A percentile compares a stretch with the other conserved stretches of the same genome.
Conservation (phyloP, 1,139 yeast genomes). For the Meyerozyma athensensis region DNA sequence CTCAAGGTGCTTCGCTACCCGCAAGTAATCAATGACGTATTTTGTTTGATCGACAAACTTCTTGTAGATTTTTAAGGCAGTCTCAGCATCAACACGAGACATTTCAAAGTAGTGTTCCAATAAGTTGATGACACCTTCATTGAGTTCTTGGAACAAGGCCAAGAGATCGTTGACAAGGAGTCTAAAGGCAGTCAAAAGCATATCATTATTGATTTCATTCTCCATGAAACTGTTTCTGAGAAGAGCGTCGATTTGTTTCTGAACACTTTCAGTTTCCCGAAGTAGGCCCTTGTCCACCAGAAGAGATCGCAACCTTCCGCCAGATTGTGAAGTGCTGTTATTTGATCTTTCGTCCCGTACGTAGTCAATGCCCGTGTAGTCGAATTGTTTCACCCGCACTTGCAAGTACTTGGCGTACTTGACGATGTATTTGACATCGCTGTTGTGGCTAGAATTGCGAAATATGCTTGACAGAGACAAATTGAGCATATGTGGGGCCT, state of each 20-base stretch:
- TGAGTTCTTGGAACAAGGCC: conserved; percentile 78
- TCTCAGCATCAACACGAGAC: conserved; percentile 78
- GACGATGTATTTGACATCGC: conserved; percentile 59
- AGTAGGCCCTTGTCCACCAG: conserved; percentile 77
- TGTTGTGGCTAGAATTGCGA: conserved; percentile 30
- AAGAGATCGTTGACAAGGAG: conserved; percentile 82
- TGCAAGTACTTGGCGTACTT: conserved; percentile 71
- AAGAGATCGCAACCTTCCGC: conserved; percentile 61
- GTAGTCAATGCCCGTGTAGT: conserved; percentile 63
- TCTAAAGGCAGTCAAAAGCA: conserved; percentile 77
- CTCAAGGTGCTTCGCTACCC: conserved; percentile 86
- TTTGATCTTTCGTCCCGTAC: conserved; percentile 65
- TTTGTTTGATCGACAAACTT: conserved; percentile 82
- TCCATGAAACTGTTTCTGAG: conserved; percentile 70
- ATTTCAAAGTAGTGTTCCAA: conserved; percentile 94
- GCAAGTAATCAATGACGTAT: conserved; percentile 79
- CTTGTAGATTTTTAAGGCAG: conserved; percentile 79
- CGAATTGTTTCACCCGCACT: conserved; percentile 65
- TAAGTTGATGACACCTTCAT: conserved; percentile 91
- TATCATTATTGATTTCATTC: conserved; percentile 76
- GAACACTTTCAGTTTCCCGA: conserved; percentile 81
- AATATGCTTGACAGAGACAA: conserved; percentile 29
- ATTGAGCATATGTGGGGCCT: conserved; percentile 55
- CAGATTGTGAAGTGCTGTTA: conserved; percentile 39
- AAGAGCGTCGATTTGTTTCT: conserved; percentile 71